phyloP scores from a whole-genome alignment of 306 rosid species.

The Canavalia gladiata region DNA sequence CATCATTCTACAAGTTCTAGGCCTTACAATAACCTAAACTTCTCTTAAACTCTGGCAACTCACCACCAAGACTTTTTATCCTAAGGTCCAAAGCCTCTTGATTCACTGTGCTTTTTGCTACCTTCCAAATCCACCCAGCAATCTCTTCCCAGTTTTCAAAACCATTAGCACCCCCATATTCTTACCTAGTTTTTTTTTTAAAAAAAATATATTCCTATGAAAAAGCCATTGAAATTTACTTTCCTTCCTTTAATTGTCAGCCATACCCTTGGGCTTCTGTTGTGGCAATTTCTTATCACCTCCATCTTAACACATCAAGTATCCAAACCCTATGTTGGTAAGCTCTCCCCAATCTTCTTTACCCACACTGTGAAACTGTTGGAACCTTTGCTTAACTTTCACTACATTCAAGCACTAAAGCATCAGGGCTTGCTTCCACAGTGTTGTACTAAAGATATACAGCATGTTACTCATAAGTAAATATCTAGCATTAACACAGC shows the following conservation, averaged over 20 bases:
- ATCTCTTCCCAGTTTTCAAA: not conserved
- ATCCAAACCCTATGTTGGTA: not conserved
- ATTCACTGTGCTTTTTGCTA: not conserved
- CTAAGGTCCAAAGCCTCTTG: not conserved
- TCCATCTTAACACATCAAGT: not conserved
- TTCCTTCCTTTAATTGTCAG: not conserved
- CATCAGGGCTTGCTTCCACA: not conserved
- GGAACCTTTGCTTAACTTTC: conserved; percentile 4
- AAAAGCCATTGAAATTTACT: not conserved
- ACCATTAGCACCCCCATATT: not conserved
- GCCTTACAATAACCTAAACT: not conserved
- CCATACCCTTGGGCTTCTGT: not conserved
- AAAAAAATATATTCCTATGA: not conserved
- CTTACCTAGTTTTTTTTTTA: not conserved
- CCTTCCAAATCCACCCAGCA: not conserved
- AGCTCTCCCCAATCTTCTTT: not conserved
- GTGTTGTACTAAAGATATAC: not conserved
- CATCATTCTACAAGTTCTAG: not conserved
- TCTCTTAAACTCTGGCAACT: not conserved
- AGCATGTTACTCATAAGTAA: not conserved
- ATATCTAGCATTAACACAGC: not conserved
- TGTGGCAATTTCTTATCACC: not conserved
- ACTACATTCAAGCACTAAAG: not conserved
- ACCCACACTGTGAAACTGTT: not conserved
- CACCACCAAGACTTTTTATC: not conserved